These are phyloP conservation scores for Cudoniella acicularis DNA, from an alignment of 495 filamentous ascomycete species.

Conservation along the genomic window DNA sequence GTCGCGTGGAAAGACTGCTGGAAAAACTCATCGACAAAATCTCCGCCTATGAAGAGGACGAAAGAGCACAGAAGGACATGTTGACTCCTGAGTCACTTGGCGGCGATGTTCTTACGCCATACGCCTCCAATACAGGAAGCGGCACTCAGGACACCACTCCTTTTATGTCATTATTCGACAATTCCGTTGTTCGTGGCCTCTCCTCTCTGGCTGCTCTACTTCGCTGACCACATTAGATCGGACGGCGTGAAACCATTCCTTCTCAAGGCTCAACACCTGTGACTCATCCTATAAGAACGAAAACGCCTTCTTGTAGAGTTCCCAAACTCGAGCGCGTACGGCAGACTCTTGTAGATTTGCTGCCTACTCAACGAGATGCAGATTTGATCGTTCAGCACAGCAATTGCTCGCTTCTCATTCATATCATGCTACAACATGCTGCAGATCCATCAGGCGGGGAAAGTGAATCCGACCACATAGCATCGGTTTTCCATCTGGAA, in stretches of 20 bases:
- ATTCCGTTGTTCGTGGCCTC: slow-evolving; percentile 12
- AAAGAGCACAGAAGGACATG: slow-evolving; percentile 15
- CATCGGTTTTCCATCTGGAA: slow-evolving; percentile 24
- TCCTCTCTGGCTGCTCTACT: slow-evolving; percentile 1
- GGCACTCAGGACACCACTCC: slow-evolving; percentile 10
- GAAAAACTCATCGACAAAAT: slow-evolving; percentile 42
- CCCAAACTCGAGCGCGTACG: slow-evolving; percentile 30
- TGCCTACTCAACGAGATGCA: slow-evolving; percentile 39
- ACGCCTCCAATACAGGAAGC: slow-evolving; percentile 19
- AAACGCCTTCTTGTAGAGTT: slow-evolving; percentile 17
- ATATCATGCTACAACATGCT: slow-evolving; percentile 26
- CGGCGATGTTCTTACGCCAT: slow-evolving; percentile 27
- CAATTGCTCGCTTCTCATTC: slow-evolving; percentile 29
- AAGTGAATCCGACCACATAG: slow-evolving; percentile 16
- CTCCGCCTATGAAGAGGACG: slow-evolving; percentile 31
- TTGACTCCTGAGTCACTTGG: slow-evolving; percentile 31
- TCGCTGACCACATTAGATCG: slow-evolving; percentile 20
- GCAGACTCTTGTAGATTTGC: slow-evolving; percentile 25
- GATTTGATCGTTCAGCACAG: slow-evolving; percentile 29
- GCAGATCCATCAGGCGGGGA: slow-evolving; percentile 9
- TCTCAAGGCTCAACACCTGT: slow-evolving; percentile 16
- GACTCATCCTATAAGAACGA: slow-evolving; percentile 19
- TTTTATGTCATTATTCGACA: slow-evolving; percentile 26
- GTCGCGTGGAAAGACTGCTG: slow-evolving; percentile 42
- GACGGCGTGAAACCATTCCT: slow-evolving; percentile 19